Percentiles rank a stretch among this genome's conserved stretches.
phyloP scores from a whole-genome alignment of 768 basidiomycete species.

The Rickenella mellea region DNA sequence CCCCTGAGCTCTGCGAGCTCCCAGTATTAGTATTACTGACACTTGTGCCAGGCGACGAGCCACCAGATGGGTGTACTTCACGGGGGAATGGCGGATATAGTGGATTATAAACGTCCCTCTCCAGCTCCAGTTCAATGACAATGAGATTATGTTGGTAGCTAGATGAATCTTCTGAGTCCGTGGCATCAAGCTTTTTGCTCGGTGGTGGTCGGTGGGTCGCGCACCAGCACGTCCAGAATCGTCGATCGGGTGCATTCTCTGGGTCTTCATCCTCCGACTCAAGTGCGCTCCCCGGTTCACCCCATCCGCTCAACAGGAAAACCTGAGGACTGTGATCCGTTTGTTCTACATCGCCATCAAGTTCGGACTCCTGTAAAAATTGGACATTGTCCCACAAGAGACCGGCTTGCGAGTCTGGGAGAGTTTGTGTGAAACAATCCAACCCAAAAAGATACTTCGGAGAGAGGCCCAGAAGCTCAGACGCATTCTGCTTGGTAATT shows the following conservation, averaged over 20 bases:
- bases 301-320: slow-evolving; percentile 63
- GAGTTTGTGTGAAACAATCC: slow-evolving; percentile 61
- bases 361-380: slow-evolving; percentile 45
- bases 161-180: too few species aligned
- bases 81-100: slow-evolving; percentile 38
- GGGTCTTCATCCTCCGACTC: slow-evolving; percentile 17
- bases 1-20: slow-evolving; percentile 4
- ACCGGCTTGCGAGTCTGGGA: slow-evolving; percentile 57
- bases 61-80: slow-evolving; percentile 5
- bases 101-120: slow-evolving; percentile 60
- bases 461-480: slow-evolving; percentile 64
- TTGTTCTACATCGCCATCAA: slow-evolving; percentile 21
- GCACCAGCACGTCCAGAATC: slow-evolving; percentile 62
- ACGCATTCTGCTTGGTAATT: slow-evolving; percentile 45
- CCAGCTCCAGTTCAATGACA: slow-evolving; percentile 75
- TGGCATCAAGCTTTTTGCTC: background rate
- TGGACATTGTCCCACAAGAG: slow-evolving; percentile 67
- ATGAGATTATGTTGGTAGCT: slow-evolving; percentile 33
- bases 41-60: slow-evolving; percentile 1
- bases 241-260: slow-evolving; percentile 22
- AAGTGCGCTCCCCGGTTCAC: slow-evolving; percentile 52
- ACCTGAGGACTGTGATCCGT: slow-evolving; percentile 48
- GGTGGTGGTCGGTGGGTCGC: slow-evolving; percentile 45
- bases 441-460: slow-evolving; percentile 63
- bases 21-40: too few species aligned